These are phyloP conservation scores for Calonectria leucothoes DNA, from an alignment of 2,329 filamentous ascomycete genomes.

Conservation along the genomic window DNA sequence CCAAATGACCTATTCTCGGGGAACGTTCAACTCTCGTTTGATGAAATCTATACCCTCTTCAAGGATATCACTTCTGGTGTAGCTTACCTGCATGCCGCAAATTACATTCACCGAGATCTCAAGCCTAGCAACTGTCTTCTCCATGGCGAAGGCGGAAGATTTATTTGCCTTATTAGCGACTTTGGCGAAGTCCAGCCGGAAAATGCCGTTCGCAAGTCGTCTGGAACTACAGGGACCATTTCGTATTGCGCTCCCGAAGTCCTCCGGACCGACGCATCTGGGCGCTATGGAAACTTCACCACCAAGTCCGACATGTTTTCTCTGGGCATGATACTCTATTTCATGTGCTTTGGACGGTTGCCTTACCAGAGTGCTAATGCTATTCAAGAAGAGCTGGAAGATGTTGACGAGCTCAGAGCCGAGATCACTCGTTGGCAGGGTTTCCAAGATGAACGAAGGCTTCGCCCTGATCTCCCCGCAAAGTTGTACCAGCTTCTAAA, in stretches of 20 bases:
- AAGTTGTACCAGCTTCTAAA: slow-evolving; percentile 89
- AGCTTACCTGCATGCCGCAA: slow-evolving; percentile 88
- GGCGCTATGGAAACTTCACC: slow-evolving; percentile 90
- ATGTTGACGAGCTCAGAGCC: slow-evolving; percentile 83
- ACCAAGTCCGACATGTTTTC: slow-evolving; percentile 99
- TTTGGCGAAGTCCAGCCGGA: slow-evolving; percentile 96
- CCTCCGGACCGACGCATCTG: slow-evolving; percentile 74
- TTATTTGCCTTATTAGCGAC: slow-evolving; percentile 91
- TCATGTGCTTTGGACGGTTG: slow-evolving; percentile 92
- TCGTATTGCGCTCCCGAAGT: slow-evolving; percentile 98
- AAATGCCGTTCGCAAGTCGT: slow-evolving; percentile 84
- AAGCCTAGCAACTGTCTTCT: slow-evolving; percentile 97
- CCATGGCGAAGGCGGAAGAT: slow-evolving; percentile 77
- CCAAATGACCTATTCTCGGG: slow-evolving; percentile 59
- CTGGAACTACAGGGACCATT: slow-evolving; percentile 93
- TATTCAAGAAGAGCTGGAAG: slow-evolving; percentile 90
- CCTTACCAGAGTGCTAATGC: slow-evolving; percentile 88
- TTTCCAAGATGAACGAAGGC: slow-evolving; percentile 80
- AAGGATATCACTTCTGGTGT: slow-evolving; percentile 93
- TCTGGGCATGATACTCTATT: slow-evolving; percentile 97
- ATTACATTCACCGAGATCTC: slow-evolving; percentile 95
- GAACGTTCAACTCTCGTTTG: slow-evolving; percentile 70
- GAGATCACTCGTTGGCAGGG: slow-evolving; percentile 92
- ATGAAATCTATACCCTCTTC: slow-evolving; percentile 97
- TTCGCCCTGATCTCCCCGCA: slow-evolving; percentile 84